A percentile compares a stretch with the other conserved stretches of the same genome.
Conservation (phyloP, 441 rosid species). For the Flueggea neowawraea region DNA sequence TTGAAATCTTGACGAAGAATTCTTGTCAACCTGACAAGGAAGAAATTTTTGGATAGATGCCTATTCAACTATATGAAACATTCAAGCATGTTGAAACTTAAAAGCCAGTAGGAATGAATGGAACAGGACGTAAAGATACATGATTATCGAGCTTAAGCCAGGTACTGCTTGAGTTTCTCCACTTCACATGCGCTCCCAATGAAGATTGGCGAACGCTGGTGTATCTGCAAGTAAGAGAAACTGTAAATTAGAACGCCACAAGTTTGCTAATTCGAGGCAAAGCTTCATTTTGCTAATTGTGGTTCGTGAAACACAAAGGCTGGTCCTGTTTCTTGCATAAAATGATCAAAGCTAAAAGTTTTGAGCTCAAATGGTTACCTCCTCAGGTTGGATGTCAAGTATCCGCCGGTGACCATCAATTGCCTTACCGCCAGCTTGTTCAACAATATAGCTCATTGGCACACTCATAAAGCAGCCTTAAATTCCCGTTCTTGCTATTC, state of each 20-base stretch:
- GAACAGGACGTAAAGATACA: not conserved
- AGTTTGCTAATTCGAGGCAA: no score
- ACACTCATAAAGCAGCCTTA: conserved; percentile 34
- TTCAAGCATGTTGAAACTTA: not conserved
- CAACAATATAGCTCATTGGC: conserved; percentile 35
- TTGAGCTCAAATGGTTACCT: conserved; percentile 17
- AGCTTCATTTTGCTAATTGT: no score
- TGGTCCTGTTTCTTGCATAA: no score
- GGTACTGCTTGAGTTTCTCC: conserved; percentile 25
- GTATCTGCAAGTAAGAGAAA: conserved; percentile 20
- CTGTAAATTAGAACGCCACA: not conserved
- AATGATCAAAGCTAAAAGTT: not conserved
- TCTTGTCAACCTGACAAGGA: no score
- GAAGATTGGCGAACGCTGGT: conserved; percentile 31
- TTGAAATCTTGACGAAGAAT: no score
- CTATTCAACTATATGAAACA: no score
- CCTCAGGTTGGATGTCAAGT: conserved; percentile 29
- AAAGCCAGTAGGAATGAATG: not conserved
- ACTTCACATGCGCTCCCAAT: conserved; percentile 37
- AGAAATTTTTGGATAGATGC: no score
- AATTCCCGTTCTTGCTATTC: conserved; percentile 27
- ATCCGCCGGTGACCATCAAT: conserved; percentile 28
- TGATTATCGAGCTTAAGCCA: conserved; percentile 19
- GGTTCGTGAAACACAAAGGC: no score
- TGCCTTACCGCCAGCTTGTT: conserved; percentile 36